Conservation (phyloP, 2,329 filamentous ascomycete genomes). For the Cadophora sp. region DNA sequence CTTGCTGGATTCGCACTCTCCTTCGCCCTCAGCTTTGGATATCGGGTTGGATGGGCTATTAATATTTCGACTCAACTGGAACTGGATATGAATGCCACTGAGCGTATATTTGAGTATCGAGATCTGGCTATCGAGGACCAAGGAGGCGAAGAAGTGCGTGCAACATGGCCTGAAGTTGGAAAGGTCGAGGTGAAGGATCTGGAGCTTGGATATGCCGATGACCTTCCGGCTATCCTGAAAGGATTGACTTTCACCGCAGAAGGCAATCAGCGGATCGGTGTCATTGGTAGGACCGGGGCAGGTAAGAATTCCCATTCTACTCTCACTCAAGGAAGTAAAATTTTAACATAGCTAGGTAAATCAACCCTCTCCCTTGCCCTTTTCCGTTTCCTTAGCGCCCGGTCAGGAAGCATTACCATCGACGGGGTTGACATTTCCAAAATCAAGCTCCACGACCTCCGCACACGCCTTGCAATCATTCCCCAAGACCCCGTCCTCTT, state of each 20-base stretch:
- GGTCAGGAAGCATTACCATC: conserved; percentile 49
- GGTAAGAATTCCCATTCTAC: conserved; percentile 22
- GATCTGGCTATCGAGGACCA: conserved; percentile 70
- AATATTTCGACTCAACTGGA: conserved; percentile 72
- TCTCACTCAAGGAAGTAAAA: neutral
- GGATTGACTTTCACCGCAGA: conserved; percentile 70
- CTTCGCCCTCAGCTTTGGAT: conserved; percentile 73
- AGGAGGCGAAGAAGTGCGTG: conserved; percentile 64
- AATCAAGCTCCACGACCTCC: conserved; percentile 40
- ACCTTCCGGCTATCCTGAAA: conserved; percentile 72
- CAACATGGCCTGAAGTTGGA: conserved; percentile 77
- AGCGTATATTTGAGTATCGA: conserved; percentile 77
- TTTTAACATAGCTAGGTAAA: conserved; percentile 38
- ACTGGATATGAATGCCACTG: conserved; percentile 77
- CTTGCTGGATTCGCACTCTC: conserved; percentile 77
- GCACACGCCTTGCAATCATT: conserved; percentile 42
- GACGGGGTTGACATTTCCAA: conserved; percentile 43
- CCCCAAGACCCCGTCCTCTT: conserved; percentile 79
- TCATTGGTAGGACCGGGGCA: conserved; percentile 40
- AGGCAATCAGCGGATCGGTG: conserved; percentile 57
- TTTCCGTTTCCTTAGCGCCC: conserved; percentile 35
- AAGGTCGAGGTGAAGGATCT: conserved; percentile 75
- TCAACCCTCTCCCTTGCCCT: conserved; percentile 36
- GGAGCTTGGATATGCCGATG: conserved; percentile 72
- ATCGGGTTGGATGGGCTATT: conserved; percentile 50